Evolutionary conservation across 495 filamentous ascomycete species (phyloP).

Genomic region (Neurospora sp.): DNA sequence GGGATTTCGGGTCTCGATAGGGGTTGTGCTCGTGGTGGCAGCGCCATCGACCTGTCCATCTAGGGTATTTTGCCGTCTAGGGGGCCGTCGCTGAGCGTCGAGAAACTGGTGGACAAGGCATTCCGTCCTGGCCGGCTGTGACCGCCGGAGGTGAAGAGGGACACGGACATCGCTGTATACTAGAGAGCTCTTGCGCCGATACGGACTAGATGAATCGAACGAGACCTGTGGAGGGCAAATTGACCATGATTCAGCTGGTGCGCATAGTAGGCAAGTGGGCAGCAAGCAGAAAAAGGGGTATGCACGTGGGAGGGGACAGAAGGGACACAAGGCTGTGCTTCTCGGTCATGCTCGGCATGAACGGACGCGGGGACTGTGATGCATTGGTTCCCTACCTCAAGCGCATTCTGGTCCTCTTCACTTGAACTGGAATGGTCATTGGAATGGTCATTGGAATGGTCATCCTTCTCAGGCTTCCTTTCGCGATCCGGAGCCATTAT

Average conservation of each 20-base stretch:
- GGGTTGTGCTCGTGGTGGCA: neutral
- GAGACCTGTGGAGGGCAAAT: slow-evolving; percentile 47
- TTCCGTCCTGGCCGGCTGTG: slow-evolving; percentile 44
- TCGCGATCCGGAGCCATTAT: slow-evolving; percentile 1
- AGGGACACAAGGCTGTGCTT: neutral
- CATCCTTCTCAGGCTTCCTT: slow-evolving; percentile 9
- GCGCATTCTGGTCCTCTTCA: slow-evolving; percentile 31
- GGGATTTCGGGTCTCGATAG: neutral
- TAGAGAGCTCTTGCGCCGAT: slow-evolving; percentile 79
- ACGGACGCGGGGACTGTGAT: neutral
- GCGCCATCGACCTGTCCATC: neutral
- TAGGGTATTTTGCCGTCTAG: neutral
- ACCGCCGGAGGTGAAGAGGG: slow-evolving; percentile 29
- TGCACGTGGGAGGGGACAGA: neutral
- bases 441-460: slow-evolving; percentile 19
- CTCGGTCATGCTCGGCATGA: neutral
- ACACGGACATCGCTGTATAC: slow-evolving; percentile 45
- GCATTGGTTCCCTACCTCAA: slow-evolving; percentile 26
- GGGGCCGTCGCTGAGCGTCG: slow-evolving; percentile 35
- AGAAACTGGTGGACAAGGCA: slow-evolving; percentile 83
- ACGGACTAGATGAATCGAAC: slow-evolving; percentile 59
- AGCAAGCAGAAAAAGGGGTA: neutral
- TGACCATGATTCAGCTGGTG: neutral
- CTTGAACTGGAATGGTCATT: slow-evolving; percentile 25
- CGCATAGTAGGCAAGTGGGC: neutral